Conservation (phyloP, 768 basidiomycete species). For the Suillus brevipes region DNA sequence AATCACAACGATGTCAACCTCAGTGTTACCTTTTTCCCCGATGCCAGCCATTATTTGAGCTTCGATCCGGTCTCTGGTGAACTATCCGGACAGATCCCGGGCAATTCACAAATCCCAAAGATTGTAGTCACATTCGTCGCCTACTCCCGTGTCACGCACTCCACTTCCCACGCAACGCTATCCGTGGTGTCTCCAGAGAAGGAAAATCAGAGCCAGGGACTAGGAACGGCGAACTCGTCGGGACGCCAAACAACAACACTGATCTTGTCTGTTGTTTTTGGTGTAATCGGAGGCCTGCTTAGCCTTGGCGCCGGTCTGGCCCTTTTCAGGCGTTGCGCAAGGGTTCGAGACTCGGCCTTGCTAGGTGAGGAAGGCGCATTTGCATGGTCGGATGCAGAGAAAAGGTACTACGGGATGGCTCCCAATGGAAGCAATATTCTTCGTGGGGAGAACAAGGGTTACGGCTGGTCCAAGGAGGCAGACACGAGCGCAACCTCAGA, state of each 20-base stretch:
- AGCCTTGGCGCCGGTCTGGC: constrained; percentile 57
- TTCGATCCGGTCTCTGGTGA: constrained; percentile 48
- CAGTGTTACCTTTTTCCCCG: constrained; percentile 56
- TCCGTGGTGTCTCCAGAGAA: constrained; percentile 45
- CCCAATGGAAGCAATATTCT: constrained; percentile 11
- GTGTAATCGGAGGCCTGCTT: constrained; percentile 58
- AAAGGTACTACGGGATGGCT: constrained; percentile 65
- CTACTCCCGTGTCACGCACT: constrained; percentile 63
- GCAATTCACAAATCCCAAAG: constrained; percentile 39
- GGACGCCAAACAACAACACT: constrained; percentile 53
- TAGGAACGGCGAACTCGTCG: constrained; percentile 39
- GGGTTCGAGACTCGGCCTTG: constrained; percentile 61
- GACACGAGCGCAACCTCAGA: constrained; percentile 30
- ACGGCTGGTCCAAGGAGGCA: constrained; percentile 32
- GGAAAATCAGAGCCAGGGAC: constrained; percentile 36
- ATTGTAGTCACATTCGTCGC: constrained; percentile 64
- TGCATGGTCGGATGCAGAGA: constrained; percentile 65
- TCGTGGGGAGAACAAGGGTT: constrained; percentile 22
- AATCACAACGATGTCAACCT: constrained; percentile 47
- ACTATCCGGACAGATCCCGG: constrained; percentile 60
- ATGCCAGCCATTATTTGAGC: constrained; percentile 49
- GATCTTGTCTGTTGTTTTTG: constrained; percentile 63
- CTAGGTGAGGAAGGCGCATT: constrained; percentile 57
- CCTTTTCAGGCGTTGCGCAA: constrained; percentile 52
- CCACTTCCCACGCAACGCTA: constrained; percentile 67